Evolutionary conservation across 371 early-diverging fungal genomes (phyloP).

Genomic region (Mucor irregularis): DNA sequence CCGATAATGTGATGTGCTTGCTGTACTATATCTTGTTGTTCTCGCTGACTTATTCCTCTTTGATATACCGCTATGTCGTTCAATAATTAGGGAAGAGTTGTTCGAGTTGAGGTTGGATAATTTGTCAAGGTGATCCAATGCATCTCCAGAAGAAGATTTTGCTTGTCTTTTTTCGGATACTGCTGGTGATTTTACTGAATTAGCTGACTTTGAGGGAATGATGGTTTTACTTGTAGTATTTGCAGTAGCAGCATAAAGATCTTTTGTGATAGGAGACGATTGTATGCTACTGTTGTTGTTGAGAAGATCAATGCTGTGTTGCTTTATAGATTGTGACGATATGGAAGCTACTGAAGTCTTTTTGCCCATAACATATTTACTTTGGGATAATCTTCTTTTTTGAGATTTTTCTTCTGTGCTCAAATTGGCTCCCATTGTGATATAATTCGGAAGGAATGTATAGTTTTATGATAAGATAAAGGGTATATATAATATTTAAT

Average conservation of each 20-base stretch:
- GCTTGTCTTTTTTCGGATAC: constrained; percentile 9
- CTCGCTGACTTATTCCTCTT: constrained; percentile 3
- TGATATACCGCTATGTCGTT: too few relatives aligned
- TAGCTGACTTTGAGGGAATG: neutral
- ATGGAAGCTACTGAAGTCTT: neutral
- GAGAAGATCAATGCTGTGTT: neutral
- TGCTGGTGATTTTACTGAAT: neutral
- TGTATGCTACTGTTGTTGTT: neutral
- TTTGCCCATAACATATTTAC: neutral
- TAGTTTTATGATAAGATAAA: neutral
- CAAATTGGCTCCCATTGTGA: neutral
- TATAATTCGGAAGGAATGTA: neutral
- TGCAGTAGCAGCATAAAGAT: neutral
- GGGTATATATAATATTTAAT: neutral
- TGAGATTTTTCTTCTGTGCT: neutral
- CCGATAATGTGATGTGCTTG: neutral
- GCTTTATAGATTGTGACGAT: neutral
- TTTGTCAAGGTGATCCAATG: constrained; percentile 4
- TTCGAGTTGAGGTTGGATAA: neutral
- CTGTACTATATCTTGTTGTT: neutral
- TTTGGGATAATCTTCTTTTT: neutral
- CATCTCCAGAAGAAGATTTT: constrained; percentile 1
- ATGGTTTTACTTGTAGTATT: neutral
- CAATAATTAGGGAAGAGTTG: too few relatives aligned
- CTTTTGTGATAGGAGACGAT: neutral